Evolutionary conservation across 208 protist species (phyloP).

Genomic region (Leishmania martiniquensis): DNA sequence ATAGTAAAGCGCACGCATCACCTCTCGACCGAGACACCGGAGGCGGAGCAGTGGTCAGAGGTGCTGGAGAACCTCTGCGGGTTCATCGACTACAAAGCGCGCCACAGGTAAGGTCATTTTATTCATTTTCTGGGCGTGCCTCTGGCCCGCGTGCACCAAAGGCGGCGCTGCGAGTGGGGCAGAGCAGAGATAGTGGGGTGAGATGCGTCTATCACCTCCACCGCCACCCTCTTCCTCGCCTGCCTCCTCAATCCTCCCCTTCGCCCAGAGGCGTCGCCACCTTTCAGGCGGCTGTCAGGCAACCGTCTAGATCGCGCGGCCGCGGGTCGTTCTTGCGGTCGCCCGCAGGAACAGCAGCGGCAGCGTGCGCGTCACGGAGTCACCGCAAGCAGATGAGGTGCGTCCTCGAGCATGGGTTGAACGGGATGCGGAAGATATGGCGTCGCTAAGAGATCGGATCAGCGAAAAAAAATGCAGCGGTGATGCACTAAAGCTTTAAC

Average conservation of each 20-base stretch:
- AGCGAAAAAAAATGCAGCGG: not conserved
- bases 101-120: constrained; percentile 37
- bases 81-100: constrained; percentile 74
- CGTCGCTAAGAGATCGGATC: not conserved
- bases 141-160: not conserved
- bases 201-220: not conserved
- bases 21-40: constrained; percentile 37
- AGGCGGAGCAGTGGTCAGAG: constrained; percentile 63
- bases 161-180: not conserved
- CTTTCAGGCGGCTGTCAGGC: not conserved
- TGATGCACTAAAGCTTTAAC: not conserved
- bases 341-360: not conserved
- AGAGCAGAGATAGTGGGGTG: not conserved
- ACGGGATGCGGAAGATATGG: not conserved
- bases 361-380: constrained; percentile 6
- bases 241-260: not conserved
- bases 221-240: not conserved
- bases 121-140: not conserved
- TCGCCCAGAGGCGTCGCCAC: not conserved
- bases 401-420: not conserved
- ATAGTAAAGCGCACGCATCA: constrained; percentile 45
- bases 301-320: not conserved
- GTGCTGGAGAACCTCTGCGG: constrained; percentile 69
- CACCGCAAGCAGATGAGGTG: not conserved
- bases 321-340: not conserved